phyloP scores from a whole-genome alignment of 345 rosid genomes.

The Rhodomyrtus tomentosa region DNA sequence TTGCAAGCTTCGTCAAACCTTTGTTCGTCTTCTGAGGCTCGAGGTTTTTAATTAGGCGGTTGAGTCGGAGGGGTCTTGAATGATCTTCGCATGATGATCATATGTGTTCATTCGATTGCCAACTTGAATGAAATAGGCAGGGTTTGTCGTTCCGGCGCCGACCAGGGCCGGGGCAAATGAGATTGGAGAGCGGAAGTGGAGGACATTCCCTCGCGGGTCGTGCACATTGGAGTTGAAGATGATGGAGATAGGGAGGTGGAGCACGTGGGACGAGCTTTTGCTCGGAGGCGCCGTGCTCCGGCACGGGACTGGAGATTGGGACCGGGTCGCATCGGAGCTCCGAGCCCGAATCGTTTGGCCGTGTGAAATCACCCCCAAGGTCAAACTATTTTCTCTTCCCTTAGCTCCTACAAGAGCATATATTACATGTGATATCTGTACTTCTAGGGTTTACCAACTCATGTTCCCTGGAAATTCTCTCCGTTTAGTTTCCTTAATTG shows the following conservation, averaged over 20 bases:
- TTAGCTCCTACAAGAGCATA: not conserved
- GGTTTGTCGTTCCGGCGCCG: not conserved
- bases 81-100: not conserved
- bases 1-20: no score
- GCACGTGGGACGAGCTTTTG: constrained; percentile 89
- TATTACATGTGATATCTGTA: not conserved
- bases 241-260: constrained; percentile 37
- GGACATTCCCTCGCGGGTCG: not conserved
- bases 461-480: not conserved
- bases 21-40: not conserved
- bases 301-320: constrained; percentile 72
- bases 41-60: not conserved
- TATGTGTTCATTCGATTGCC: accelerated
- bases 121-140: accelerated
- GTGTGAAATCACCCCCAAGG: constrained; percentile 60
- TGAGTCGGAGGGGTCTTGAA: not conserved
- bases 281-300: constrained; percentile 90
- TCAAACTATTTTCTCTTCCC: not conserved
- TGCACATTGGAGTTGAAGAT: constrained; percentile 18
- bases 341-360: constrained; percentile 49
- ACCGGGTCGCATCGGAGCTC: constrained; percentile 64
- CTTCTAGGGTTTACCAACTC: not conserved
- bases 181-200: not conserved
- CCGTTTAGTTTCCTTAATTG: not conserved
- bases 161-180: not conserved